phyloP scores from a whole-genome alignment of 768 basidiomycete species.

The Dioszegia crocea region DNA sequence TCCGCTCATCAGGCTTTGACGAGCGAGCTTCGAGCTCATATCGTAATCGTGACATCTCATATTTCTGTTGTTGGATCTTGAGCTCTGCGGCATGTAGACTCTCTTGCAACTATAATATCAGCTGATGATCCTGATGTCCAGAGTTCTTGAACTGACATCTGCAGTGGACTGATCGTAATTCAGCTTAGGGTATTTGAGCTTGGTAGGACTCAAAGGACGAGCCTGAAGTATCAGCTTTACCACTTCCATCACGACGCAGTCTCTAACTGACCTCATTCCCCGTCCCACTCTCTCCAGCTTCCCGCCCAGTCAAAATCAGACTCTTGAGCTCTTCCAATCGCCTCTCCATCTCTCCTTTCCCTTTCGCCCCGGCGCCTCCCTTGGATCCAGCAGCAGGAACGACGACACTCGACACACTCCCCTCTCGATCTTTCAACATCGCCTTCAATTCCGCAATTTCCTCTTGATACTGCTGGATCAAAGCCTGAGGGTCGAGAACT shows the following conservation, averaged over 20 bases:
- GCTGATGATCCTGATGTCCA: neutral
- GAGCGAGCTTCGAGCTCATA: constrained; percentile 70
- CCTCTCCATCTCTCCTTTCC: constrained; percentile 37
- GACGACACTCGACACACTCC: constrained; percentile 46
- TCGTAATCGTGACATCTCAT: constrained; percentile 78
- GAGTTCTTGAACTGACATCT: constrained; percentile 56
- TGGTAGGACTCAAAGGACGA: constrained; percentile 73
- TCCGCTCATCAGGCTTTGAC: constrained; percentile 68
- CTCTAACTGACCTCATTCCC: constrained; percentile 6
- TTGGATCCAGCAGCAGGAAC: constrained; percentile 2
- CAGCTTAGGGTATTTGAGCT: constrained; percentile 59
- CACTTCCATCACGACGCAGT: no score
- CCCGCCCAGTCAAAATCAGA: constrained; percentile 64
- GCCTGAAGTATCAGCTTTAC: constrained; percentile 50
- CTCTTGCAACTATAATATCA: constrained; percentile 65
- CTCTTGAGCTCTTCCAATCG: constrained; percentile 46
- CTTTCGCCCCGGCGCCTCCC: neutral
- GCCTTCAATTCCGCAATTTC: constrained; percentile 90
- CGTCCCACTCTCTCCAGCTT: constrained; percentile 60
- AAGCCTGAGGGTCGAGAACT: constrained; percentile 83
- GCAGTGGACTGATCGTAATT: constrained; percentile 79
- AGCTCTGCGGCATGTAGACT: constrained; percentile 73
- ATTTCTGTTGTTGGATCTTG: constrained; percentile 73
- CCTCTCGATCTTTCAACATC: constrained; percentile 39
- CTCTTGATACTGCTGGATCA: constrained; percentile 88